phyloP scores from a whole-genome alignment of 2,329 filamentous ascomycete species.

The Diaporthe longicolla region DNA sequence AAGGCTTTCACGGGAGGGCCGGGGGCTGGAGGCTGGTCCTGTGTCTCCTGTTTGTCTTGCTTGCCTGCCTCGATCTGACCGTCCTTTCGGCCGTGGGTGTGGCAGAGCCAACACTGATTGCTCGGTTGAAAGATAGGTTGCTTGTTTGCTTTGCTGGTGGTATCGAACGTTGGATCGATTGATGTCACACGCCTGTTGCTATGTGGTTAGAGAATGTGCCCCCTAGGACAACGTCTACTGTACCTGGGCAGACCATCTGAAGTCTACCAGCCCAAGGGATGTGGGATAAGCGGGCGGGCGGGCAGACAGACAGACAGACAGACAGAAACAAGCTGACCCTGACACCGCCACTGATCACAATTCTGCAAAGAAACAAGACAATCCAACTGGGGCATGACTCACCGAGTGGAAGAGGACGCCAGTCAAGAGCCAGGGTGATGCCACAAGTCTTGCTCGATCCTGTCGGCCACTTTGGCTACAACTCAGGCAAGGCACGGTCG shows the following conservation, averaged over 20 bases:
- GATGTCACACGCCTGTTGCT: slow-evolving; percentile 1
- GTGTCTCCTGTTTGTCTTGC: background rate
- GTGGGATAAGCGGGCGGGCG: too few relatives aligned
- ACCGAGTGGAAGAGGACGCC: slow-evolving; percentile 10
- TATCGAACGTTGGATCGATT: background rate
- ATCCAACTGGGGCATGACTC: slow-evolving; percentile 31
- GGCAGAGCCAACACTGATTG: slow-evolving; percentile 9
- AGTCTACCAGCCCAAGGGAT: background rate
- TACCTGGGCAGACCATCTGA: background rate
- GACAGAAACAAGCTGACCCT: slow-evolving; percentile 12
- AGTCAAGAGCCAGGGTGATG: background rate
- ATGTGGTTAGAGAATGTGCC: slow-evolving; percentile 5
- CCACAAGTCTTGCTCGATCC: background rate
- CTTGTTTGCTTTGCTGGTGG: background rate
- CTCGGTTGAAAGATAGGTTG: background rate
- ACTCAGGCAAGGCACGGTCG: background rate
- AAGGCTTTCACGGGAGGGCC: background rate
- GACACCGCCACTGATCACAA: background rate
- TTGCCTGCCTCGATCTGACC: background rate
- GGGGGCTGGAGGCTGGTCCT: slow-evolving; percentile 17
- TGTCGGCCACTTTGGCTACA: background rate
- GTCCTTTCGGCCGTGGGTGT: background rate
- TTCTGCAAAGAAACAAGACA: background rate
- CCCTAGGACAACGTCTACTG: background rate
- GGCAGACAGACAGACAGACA: background rate